Evolutionary conservation across 164 flowering plant genomes (phyloP), one percentile per base, ranked within the genome.

Genomic region (Akebia trifoliata): DNA sequence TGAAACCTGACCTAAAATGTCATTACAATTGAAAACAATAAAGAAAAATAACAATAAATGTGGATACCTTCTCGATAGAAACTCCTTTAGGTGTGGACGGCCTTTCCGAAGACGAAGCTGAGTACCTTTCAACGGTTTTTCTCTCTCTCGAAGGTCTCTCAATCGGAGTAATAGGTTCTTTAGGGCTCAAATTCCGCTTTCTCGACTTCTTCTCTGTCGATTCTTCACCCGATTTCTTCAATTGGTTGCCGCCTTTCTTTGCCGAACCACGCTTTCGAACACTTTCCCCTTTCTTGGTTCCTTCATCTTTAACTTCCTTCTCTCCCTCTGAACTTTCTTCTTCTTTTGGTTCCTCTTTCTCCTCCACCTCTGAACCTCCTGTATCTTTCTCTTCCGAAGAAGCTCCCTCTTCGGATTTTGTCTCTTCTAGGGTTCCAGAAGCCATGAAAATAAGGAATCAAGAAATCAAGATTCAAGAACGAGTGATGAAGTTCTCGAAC

Each of bases 101-200:
- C 42, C 73, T 70, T 4, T 62, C 65, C 7, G 66, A 20, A n/a
- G 75, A 54, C 0, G 73, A 63, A 5, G 58, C 83, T 0, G 81
- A 69, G 62, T 74, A 86, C 61, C 91, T 64, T 53, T 83, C 85
- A n/a, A 89, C 94, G 4, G 64, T 46, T 59, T 84, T 89, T 70
- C 91, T 73, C 77, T 81, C 91, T 21, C 74, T 36, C 0, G 54
- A 20, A 8, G 74, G 74, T 29, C 73, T 63, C 28, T 54, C 61
- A 8, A 50, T 28, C 0, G 71, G 65, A 11, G 71, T 59, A 21
- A 14, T 39, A 0, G 64, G 61, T 35, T 56, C 62, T 6, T 11
- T n/a, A 8, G 50, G 4, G 9, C 42, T 28, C 7, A 35, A 31
- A 24, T 44, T 22, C 26, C 29, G 40, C 62, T 21, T 56, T 38